Evolutionary conservation across 2,329 filamentous ascomycete genomes (phyloP).

Genomic region (Dothistroma septosporum): DNA sequence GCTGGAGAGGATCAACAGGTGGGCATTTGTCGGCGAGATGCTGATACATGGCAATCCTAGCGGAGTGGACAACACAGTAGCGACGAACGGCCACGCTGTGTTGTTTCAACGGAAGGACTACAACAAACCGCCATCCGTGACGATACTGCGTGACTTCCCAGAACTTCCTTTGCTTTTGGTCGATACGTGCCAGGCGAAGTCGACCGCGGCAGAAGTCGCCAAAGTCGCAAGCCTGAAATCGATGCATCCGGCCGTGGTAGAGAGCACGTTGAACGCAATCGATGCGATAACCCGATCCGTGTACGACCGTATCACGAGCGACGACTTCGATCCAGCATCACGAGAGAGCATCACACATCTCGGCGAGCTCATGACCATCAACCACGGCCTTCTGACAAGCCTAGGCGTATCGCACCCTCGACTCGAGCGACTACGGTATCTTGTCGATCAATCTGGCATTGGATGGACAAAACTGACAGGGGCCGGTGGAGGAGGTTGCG

Average conservation of each 20-base stretch:
- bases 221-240: slow-evolving; percentile 74
- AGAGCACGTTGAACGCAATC: slow-evolving; percentile 78
- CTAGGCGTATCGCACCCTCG: slow-evolving; percentile 92
- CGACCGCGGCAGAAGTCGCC: slow-evolving; percentile 76
- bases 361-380: slow-evolving; percentile 86
- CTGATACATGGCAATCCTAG: slow-evolving; percentile 97
- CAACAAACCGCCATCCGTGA: slow-evolving; percentile 65
- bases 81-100: slow-evolving; percentile 89
- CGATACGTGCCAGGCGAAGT: slow-evolving; percentile 82
- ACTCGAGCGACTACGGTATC: slow-evolving; percentile 82
- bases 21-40: slow-evolving; percentile 96
- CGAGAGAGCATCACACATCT: slow-evolving; percentile 64
- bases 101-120: slow-evolving; percentile 81
- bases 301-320: slow-evolving; percentile 50
- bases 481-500: slow-evolving; percentile 91
- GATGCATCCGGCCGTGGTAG: slow-evolving; percentile 70
- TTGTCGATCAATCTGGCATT: slow-evolving; percentile 82
- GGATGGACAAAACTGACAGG: slow-evolving; percentile 98
- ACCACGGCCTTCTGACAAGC: slow-evolving; percentile 86
- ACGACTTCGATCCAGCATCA: slow-evolving; percentile 63
- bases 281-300: slow-evolving; percentile 65
- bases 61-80: slow-evolving; percentile 94
- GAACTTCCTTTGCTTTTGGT: slow-evolving; percentile 86
- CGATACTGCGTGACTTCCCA: slow-evolving; percentile 78
- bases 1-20: slow-evolving; percentile 91